Conservation (phyloP, 1,284 basidiomycete species). For the Gymnopus androsaceus region DNA sequence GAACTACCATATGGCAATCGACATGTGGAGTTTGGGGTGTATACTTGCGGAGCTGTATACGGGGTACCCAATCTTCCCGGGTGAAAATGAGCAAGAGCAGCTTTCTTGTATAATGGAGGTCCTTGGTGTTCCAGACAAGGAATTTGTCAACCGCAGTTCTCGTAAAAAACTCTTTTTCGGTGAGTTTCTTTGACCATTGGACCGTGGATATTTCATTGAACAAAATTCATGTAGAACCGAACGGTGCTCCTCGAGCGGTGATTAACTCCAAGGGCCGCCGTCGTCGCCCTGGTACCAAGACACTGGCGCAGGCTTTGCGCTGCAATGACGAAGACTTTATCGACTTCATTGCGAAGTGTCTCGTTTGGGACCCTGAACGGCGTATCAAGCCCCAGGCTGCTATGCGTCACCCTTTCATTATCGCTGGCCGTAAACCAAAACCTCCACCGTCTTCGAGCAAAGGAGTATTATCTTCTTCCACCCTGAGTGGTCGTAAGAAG, state of each 20-base stretch:
- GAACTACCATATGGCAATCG: slow-evolving; percentile 95
- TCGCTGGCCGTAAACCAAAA: slow-evolving; percentile 61
- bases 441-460: slow-evolving; percentile 48
- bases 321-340: slow-evolving; percentile 88
- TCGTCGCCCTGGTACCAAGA: slow-evolving; percentile 88
- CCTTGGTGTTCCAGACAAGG: slow-evolving; percentile 92
- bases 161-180: slow-evolving; percentile 96
- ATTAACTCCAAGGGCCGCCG: slow-evolving; percentile 96
- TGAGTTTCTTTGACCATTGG: slow-evolving; percentile 37
- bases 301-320: slow-evolving; percentile 85
- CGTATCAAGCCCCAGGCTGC: slow-evolving; percentile 94
- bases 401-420: slow-evolving; percentile 87
- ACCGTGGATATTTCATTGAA: slow-evolving; percentile 7
- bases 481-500: slow-evolving; percentile 52
- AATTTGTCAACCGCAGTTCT: slow-evolving; percentile 92
- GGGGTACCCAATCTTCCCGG: slow-evolving; percentile 98
- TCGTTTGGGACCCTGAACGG: slow-evolving; percentile 97
- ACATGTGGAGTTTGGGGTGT: slow-evolving; percentile 98
- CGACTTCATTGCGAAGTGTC: slow-evolving; percentile 93
- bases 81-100: slow-evolving; percentile 99
- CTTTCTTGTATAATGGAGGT: slow-evolving; percentile 99
- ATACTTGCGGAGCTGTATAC: slow-evolving; percentile 98
- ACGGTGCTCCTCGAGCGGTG: slow-evolving; percentile 88
- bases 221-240: slow-evolving; percentile 66
- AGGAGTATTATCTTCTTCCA: slow-evolving; percentile 56